Conservation (phyloP, 2,329 filamentous ascomycete species). For the Claviceps sp. region DNA sequence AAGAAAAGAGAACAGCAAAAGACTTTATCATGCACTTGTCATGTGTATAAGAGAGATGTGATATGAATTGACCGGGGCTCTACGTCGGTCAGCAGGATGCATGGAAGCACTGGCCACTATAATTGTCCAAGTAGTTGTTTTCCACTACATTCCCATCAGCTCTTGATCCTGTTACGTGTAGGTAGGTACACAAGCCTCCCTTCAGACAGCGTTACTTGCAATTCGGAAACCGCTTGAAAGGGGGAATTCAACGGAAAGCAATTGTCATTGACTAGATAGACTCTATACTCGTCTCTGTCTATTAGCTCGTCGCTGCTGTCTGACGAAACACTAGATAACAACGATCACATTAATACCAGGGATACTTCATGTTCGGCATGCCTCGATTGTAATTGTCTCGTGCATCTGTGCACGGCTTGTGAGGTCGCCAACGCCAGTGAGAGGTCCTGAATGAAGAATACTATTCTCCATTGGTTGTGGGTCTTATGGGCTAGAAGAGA, state of each 20-base stretch:
- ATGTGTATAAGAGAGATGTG: background rate
- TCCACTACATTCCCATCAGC: background rate
- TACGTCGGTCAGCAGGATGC: slow-evolving; percentile 18
- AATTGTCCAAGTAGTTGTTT: slow-evolving; percentile 1
- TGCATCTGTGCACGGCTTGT: background rate
- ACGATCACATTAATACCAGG: background rate
- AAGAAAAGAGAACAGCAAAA: background rate
- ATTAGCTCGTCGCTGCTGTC: background rate
- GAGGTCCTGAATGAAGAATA: slow-evolving; percentile 18
- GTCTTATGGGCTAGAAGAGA: slow-evolving; percentile 24
- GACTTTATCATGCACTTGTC: background rate
- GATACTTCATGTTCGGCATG: background rate
- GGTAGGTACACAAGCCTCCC: background rate
- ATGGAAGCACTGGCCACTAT: slow-evolving; percentile 8
- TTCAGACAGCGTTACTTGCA: background rate
- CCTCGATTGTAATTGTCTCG: background rate
- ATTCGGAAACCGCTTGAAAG: background rate
- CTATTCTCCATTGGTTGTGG: slow-evolving; percentile 30
- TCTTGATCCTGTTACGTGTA: background rate
- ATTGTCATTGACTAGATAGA: background rate
- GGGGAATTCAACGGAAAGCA: background rate
- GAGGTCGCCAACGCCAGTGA: slow-evolving; percentile 20
- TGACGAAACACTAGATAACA: background rate
- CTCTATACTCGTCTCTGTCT: background rate
- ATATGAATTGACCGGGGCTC: background rate